Percentiles rank a stretch among this genome's conserved stretches.
These are phyloP conservation scores for Phytopythium boreale DNA, from an alignment of 352 stramenopile species.

Conservation along the genomic window DNA sequence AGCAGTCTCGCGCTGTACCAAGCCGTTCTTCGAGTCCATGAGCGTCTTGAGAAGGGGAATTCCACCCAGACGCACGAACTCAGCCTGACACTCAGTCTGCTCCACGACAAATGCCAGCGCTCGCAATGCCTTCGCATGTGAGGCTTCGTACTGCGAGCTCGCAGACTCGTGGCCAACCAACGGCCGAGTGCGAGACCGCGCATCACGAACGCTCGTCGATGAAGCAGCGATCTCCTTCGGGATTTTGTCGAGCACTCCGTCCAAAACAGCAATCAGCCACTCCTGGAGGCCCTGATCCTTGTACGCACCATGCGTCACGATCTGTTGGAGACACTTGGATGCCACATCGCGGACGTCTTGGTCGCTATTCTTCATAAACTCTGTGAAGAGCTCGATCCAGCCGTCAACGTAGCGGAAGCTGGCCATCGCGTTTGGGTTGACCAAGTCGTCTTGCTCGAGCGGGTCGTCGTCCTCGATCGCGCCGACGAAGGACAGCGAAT, in stretches of 20 bases:
- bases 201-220: conserved; percentile 60
- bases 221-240: conserved; percentile 34
- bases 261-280: conserved; percentile 71
- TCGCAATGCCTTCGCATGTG: conserved; percentile 54
- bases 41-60: conserved; percentile 55
- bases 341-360: conserved; percentile 44
- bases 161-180: conserved; percentile 30
- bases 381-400: conserved; percentile 79
- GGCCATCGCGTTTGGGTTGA: conserved; percentile 36
- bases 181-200: conserved; percentile 53
- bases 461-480: conserved; percentile 49
- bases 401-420: conserved; percentile 59
- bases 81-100: conserved; percentile 50
- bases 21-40: conserved; percentile 30
- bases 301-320: conserved; percentile 36
- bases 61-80: conserved; percentile 47
- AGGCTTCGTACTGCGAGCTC: conserved; percentile 30
- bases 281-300: conserved; percentile 65
- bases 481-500: conserved; percentile 61
- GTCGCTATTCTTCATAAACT: conserved; percentile 52
- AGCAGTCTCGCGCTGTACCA: conserved; percentile 56
- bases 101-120: conserved; percentile 61
- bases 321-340: conserved; percentile 54
- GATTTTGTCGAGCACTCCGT: conserved; percentile 58
- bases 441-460: conserved; percentile 56